Base-by-base conservation (phyloP, 495 filamentous ascomycete genomes). In the Xylaria flabelliformis region DNA sequence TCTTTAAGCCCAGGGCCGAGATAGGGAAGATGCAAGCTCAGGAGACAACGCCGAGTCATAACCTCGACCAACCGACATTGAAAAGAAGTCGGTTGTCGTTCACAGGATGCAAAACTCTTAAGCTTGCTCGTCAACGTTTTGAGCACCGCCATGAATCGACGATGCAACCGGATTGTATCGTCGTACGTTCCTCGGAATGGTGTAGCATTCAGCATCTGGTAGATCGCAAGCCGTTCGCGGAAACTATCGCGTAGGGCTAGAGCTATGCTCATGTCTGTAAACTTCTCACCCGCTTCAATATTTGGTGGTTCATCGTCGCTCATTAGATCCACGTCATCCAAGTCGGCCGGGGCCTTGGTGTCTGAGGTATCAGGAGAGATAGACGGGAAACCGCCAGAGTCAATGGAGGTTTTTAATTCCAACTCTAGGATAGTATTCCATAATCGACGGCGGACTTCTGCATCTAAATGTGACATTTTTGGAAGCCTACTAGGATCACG, bases 391-490 rank as follows among this genome's bases (percentile, higher is more conserved):
- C 87, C 88, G 8, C 88, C 88, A 5, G 86, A 80, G 68, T 84
- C 84, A 44, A 90, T 67, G 26, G 87, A 85, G 1, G 86, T 77
- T 65, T 89, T 85, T 4, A 90, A 73, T 4, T 83, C 79, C 15
- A 90, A 69, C 74, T 91, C 88, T 4, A 91, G 72, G 26, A 90
- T 87, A 1, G 89, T 89, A n/a, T 85, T 87, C 91, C 91, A 93
- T 15, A 93, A 81, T 26, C 91, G 83, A 56, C 91, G 80, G n/a
- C 90, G 85, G 83, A 92, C 88, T 78, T 93, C 91, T 59, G 88
- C 85, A 17, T 83, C 82, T 39, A 91, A 87, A 0, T 72, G 69
- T 1, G 85, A 77, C 72, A 82, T 82, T 32, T 76, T 78, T 5
- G 82, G 79, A 1, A 87, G 74, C 36, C 73, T 72, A 41, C 81